Conservation (phyloP, 495 filamentous ascomycete species). For the Articulospora tetracladia region DNA sequence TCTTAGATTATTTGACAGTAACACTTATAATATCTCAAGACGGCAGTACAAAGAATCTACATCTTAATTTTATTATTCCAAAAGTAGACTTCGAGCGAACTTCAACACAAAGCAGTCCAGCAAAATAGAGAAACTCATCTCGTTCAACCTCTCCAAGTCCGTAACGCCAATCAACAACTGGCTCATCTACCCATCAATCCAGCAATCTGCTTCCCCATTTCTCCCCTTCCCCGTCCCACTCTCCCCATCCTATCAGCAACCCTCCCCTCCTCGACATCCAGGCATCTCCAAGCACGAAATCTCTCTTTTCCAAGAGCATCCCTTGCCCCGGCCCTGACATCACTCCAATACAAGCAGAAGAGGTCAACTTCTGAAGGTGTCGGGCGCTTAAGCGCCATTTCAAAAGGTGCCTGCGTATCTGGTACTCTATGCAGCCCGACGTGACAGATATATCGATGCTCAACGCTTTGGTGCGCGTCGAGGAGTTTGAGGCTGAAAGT, state of each 20-base stretch:
- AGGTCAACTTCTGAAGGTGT: conserved; percentile 44
- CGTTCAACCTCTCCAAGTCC: too few relatives aligned
- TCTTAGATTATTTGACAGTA: too few relatives aligned
- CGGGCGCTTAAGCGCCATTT: conserved; percentile 32
- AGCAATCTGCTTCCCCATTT: too few relatives aligned
- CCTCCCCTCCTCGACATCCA: neutral
- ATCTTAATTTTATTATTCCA: too few relatives aligned
- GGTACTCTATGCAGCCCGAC: conserved; percentile 28
- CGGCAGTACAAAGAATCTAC: too few relatives aligned
- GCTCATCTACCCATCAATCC: too few relatives aligned
- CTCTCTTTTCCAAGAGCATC: conserved; percentile 14
- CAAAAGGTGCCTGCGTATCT: conserved; percentile 26
- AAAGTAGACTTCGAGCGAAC: too few relatives aligned
- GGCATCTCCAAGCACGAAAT: neutral
- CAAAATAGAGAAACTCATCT: too few relatives aligned
- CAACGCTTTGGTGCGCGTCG: conserved; percentile 21
- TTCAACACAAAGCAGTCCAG: too few relatives aligned
- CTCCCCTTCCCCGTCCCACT: neutral
- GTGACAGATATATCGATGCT: conserved; percentile 31
- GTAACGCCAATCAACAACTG: too few relatives aligned
- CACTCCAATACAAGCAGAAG: conserved; percentile 37
- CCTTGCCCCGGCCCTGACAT: conserved; percentile 30
- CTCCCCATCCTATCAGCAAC: neutral
- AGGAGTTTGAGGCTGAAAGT: conserved; percentile 34
- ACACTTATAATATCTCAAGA: too few relatives aligned